Base-by-base conservation (phyloP, 495 filamentous ascomycete genomes). In the Echria macrotheca region DNA sequence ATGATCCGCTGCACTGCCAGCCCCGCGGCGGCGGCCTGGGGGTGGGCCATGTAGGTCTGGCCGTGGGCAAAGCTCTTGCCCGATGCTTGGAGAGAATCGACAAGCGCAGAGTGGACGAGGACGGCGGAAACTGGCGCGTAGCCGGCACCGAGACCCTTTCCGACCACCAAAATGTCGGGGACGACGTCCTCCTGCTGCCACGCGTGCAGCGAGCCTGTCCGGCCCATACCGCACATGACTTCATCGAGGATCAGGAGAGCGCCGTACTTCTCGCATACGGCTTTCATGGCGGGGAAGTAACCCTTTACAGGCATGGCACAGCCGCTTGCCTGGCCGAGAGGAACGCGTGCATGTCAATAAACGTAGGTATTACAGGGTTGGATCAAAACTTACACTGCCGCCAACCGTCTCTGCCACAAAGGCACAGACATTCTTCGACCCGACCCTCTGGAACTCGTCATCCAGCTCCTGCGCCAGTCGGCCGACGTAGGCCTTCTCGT, bases 141-240 rank as follows among this genome's bases (percentile, higher is more conserved):
- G 0, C 78, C 81, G 23, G 76, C 83, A 1, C 78, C 81, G 0
- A 87, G 67, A 0, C 79, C 80, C 57, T 87, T 87, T 0, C 75
- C 83, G 10, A 84, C 28, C 23, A 41, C 46, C 48, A 82, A 73
- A 24, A 87, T 72, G 57, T 86, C 83, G 2, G 67, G 67, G 18
- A 50, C 29, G 19, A 68, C 53, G 4, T 57, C 64, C 59, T 85
- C 81, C 29, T 76, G 71, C 48, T 84, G 69, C 77, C 80, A 87
- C 5, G 77, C 80, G 44, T 82, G 78, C 1, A 83, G 57, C 2
- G 78, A 80, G 1, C 83, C 83, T 17, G 71, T 74, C 4, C 80
- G 74, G 4, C 83, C 84, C 75, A 84, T 85, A 0, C 83, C 85
- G 55, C 81, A 79, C 84, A 89, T 88, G 31, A 87, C 75, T 47